A percentile compares a stretch with the other conserved stretches of the same genome.
phyloP scores from a whole-genome alignment of 192 early-diverging fungal species.

The Martensiomyces pterosporus region DNA sequence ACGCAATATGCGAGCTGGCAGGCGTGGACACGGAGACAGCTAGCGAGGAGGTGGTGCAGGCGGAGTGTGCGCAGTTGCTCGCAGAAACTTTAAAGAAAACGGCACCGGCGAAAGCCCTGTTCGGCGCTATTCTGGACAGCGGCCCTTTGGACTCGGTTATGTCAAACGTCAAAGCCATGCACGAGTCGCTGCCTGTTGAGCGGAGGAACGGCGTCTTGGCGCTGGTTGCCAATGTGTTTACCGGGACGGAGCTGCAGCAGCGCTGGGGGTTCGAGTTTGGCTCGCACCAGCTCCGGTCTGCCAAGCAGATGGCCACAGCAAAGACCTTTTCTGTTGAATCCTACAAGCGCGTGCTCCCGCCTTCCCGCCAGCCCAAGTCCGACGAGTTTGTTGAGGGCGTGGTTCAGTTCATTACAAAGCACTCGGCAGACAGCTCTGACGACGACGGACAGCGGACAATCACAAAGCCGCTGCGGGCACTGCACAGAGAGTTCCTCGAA shows the following conservation, averaged over 20 bases:
- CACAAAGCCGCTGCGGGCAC: no score
- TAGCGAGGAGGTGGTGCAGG: no score
- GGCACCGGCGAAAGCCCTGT: not conserved
- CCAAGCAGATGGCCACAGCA: slow-evolving; percentile 7
- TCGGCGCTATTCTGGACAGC: not conserved
- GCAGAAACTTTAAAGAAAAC: slow-evolving; percentile 11
- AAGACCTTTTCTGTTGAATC: slow-evolving; percentile 6
- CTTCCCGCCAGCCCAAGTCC: slow-evolving; percentile 14
- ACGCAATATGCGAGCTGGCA: slow-evolving; percentile 6
- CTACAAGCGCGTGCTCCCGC: slow-evolving; percentile 3
- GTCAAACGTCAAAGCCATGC: slow-evolving; percentile 16
- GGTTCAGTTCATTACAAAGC: slow-evolving; percentile 4
- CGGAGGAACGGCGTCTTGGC: slow-evolving; percentile 17
- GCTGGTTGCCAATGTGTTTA: slow-evolving; percentile 16
- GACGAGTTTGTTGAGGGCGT: slow-evolving; percentile 5
- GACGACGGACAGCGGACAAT: no score
- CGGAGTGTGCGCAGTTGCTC: slow-evolving; percentile 14
- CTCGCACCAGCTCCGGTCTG: slow-evolving; percentile 22
- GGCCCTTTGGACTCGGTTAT: slow-evolving; percentile 9
- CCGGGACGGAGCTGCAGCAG: slow-evolving; percentile 12
- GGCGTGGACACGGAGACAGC: slow-evolving; percentile 3
- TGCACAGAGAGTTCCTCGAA: no score
- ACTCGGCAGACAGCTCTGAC: not conserved
- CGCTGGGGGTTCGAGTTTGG: slow-evolving; percentile 16
- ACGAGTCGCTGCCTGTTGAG: slow-evolving; percentile 7